Base-by-base conservation (phyloP, 352 stramenopile genomes). In the Globisporangium yorkense region DNA sequence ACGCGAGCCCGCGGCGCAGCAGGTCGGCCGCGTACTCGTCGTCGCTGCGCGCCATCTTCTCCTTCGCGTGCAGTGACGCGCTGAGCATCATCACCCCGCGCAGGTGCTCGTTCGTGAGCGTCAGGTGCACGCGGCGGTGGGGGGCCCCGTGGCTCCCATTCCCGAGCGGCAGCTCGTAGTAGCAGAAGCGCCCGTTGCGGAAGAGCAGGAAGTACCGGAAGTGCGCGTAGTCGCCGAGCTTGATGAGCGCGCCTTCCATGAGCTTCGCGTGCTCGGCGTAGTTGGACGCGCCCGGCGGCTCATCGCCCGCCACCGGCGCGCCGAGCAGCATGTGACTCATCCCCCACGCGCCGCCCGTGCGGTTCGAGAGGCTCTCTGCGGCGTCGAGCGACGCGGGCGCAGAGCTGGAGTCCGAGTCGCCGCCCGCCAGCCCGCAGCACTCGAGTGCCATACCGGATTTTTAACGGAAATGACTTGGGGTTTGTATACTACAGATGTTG, bases 131-230 rank as follows among this genome's bases (percentile, higher is more conserved):
- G 9, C 77, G 63, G 3, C 71, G 67, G 1, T 56, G 24, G 24
- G 24, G 24, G 24, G 24, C 24, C 24, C 62, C 41, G 65, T 48
- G 2, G 51, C 58, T 13, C 65, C 64, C 49, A 4, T 73, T 62
- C 20, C 75, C 74, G 63, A 94, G 84, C 18, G 81, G 80, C 52
- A 94, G 66, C 63, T 94, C 84, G 63, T 94, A 94, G 70, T 94
- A 94, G 74, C 83, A 92, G 61, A 94, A 87, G 51, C 81, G 75
- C 35, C 84, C 84, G 50, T 90, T 91, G 56, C 81, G 78, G 61
- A 80, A 91, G 7, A 94, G 79, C 50, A 91, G 55, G 56, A 94
- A 94, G 67, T 94, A 94, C 18, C 84, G 81, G 59, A 89, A 94
- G 57, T 92, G 84, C 67, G 84, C 81, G 63, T 94, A 94, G 63